Base-by-base conservation (phyloP, 306 rosid species). In the Sphenostylis stenocarpa region DNA sequence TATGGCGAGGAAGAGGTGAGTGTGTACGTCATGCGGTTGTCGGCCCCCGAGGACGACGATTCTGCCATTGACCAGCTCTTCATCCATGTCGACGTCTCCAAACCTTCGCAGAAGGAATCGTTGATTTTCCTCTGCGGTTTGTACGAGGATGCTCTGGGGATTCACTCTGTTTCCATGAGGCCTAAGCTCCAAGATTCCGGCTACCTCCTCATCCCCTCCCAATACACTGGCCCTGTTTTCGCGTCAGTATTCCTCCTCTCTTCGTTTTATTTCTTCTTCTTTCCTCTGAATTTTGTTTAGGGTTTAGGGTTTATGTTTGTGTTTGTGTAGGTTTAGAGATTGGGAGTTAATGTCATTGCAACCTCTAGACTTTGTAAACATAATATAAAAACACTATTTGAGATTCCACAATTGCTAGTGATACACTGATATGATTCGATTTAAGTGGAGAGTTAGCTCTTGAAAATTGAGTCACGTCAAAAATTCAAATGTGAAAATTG, bases 141-240 rank as follows among this genome's bases (percentile, higher is more conserved):
- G 34, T 95, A 92, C 70, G 97, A 96, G 29, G 98, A 92, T 67
- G 97, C 97, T 6, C 15, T 95, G 55, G 97, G 97, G 16, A 95
- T 95, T 82, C 97, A 95, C 86, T 90, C 97, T 20, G 93, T 95
- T 65, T 89, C 96, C 0, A 89, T 89, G 91, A 84, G 92, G n/a
- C 90, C 91, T 0, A 89, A 84, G 85, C 77, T 71, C 3, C 74
- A 81, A 9, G 16, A 70, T 7, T 55, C 81, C 11, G 85, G 83
- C 1, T 86, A 83, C 72, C 19, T 84, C 47, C 78, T 84, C 13
- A 44, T 76, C 74, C 77, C 92, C 1, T 49, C 93, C 15, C 71
- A 87, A 7, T 95, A 89, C 60, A 45, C 57, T 5, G 97, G 97
- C 16, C 97, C 98, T 63, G 56, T 66, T 76, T 95, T 95, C 20